Evolutionary conservation across 495 filamentous ascomycete species (phyloP).

Genomic region (Trichoderma asperelloides): DNA sequence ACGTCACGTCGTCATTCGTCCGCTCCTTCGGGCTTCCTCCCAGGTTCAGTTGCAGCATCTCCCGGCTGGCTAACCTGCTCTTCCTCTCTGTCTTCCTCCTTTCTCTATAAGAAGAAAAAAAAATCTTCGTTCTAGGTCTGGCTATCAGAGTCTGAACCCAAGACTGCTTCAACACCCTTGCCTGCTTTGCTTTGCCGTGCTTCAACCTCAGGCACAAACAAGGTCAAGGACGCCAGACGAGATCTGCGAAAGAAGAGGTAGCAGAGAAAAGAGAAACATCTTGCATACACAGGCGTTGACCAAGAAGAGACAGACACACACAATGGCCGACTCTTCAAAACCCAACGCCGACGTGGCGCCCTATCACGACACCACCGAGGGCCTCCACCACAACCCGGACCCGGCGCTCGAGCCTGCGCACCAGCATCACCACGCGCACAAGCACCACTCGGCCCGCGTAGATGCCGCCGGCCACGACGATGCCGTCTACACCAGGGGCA

Average conservation of each 20-base stretch:
- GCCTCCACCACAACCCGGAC: slow-evolving; percentile 8
- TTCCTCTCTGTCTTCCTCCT: not conserved
- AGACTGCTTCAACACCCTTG: not conserved
- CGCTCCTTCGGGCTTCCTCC: slow-evolving; percentile 7
- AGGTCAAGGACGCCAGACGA: not conserved
- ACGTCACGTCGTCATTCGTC: not conserved
- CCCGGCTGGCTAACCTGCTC: not conserved
- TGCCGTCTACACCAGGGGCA: slow-evolving; percentile 13
- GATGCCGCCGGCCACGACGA: slow-evolving; percentile 17
- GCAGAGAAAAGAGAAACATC: not conserved
- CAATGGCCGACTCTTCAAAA: not conserved
- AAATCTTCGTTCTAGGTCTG: not conserved
- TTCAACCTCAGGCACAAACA: not conserved
- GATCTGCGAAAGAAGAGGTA: not conserved
- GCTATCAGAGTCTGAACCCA: not conserved
- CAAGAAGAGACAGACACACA: not conserved
- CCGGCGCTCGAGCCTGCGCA: slow-evolving; percentile 8
- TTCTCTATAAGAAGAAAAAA: too few relatives aligned
- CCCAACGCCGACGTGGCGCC: not conserved
- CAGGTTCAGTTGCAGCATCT: not conserved
- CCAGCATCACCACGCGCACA: slow-evolving; percentile 12
- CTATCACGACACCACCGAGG: not conserved
- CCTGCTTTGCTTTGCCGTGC: not conserved
- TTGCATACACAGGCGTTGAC: not conserved
- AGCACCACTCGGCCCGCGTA: slow-evolving; percentile 9